Conservation (phyloP, 176 grass and related monocot genomes). For the Elaeis guineensis region DNA sequence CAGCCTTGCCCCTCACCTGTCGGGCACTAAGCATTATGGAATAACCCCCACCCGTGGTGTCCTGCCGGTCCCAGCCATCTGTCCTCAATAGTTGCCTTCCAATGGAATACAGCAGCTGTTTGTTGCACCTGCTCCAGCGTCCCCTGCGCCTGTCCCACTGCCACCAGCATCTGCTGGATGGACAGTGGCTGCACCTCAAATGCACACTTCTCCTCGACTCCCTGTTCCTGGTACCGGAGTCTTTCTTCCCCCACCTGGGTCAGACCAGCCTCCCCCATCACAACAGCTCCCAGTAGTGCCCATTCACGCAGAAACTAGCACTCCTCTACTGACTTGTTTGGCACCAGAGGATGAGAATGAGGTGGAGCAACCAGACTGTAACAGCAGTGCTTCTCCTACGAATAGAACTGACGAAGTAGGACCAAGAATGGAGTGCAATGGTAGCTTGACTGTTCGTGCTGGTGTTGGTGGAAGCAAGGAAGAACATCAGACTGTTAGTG, state of each 20-base stretch:
- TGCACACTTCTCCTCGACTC: conserved; percentile 30
- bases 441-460: background rate
- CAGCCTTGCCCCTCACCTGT: conserved; percentile 25
- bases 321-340: conserved; percentile 11
- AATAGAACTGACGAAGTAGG: background rate
- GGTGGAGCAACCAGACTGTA: conserved; percentile 10
- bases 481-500: background rate
- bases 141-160: conserved; percentile 4
- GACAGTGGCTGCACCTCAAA: conserved; percentile 43
- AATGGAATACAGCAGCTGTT: conserved; percentile 28
- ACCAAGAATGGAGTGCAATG: conserved; percentile 2
- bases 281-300: conserved; percentile 29
- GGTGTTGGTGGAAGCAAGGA: background rate
- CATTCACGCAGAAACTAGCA: conserved; percentile 15
- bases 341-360: conserved; percentile 16
- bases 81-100: background rate
- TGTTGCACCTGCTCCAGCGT: conserved; percentile 37
- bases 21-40: conserved; percentile 38
- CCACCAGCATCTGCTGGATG: conserved; percentile 15
- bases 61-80: background rate
- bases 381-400: background rate
- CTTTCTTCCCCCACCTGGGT: conserved; percentile 54
- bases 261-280: conserved; percentile 31
- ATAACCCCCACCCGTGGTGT: conserved; percentile 19
- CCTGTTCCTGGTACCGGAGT: conserved; percentile 76